Conservation (phyloP, 768 basidiomycete genomes). For the Pisolithus tinctorius region DNA sequence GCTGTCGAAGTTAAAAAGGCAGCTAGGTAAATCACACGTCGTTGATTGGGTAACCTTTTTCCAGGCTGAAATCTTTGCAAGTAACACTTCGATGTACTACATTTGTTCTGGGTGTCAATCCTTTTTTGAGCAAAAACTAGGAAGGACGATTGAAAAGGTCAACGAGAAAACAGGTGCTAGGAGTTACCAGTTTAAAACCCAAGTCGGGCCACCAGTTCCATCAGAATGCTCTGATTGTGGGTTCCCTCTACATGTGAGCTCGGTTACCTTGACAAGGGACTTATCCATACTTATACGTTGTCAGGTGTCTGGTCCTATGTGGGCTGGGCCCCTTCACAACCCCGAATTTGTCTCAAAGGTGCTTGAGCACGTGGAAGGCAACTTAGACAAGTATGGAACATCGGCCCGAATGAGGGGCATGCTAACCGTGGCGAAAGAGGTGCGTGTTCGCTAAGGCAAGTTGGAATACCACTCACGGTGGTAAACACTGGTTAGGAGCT, state of each 20-base stretch:
- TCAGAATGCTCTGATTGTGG: conserved; percentile 80
- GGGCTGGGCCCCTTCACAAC: conserved; percentile 87
- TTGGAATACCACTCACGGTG: not conserved
- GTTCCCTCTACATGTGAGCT: conserved; percentile 57
- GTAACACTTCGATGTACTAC: conserved; percentile 82
- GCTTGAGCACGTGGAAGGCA: conserved; percentile 60
- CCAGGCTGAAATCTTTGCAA: conserved; percentile 38
- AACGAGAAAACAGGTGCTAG: conserved; percentile 48
- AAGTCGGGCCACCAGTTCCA: conserved; percentile 57
- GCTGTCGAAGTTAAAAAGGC: conserved; percentile 81
- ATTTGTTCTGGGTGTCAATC: conserved; percentile 81
- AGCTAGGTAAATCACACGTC: conserved; percentile 51
- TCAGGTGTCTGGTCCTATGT: conserved; percentile 95
- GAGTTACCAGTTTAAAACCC: conserved; percentile 67
- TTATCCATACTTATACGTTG: not conserved
- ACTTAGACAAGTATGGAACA: conserved; percentile 68
- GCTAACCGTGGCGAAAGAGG: conserved; percentile 86
- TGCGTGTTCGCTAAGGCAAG: conserved; percentile 26
- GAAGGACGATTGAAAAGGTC: conserved; percentile 57
- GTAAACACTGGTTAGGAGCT: conserved; percentile 51
- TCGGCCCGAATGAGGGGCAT: conserved; percentile 88
- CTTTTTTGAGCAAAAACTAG: conserved; percentile 81
- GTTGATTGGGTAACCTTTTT: not conserved
- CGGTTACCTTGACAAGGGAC: conserved; percentile 2
- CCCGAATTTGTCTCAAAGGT: conserved; percentile 66